These are phyloP conservation scores for Scenedesmus sp. DNA, from an alignment of 163 green algal species.

Conservation along the genomic window DNA sequence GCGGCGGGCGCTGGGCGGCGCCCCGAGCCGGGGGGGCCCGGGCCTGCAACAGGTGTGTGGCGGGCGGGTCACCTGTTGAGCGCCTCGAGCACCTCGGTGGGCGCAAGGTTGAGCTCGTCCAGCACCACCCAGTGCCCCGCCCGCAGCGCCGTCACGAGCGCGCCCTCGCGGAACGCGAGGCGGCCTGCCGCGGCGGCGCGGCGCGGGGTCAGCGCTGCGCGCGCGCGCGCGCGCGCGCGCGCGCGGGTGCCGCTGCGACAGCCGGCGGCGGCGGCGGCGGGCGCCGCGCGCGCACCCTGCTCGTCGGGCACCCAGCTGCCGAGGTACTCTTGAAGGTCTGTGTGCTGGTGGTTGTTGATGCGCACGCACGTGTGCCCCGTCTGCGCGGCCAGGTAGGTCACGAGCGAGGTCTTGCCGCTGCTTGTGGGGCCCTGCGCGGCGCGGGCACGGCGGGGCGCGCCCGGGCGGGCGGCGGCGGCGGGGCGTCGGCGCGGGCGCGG, in stretches of 20 bases:
- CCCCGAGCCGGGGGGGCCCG: too few relatives aligned
- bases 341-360: conserved; percentile 99
- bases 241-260: too few relatives aligned
- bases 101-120: conserved; percentile 99
- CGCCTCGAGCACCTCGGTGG: conserved; percentile 95
- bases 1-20: too few relatives aligned
- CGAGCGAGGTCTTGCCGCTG: conserved; percentile 96
- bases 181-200: conserved; percentile 62
- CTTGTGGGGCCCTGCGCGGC: conserved; percentile 93
- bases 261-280: too few relatives aligned
- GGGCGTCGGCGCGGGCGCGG: too few relatives aligned
- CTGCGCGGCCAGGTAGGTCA: conserved; percentile 89
- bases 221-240: too few relatives aligned
- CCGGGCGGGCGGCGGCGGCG: too few relatives aligned
- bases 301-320: conserved; percentile 86
- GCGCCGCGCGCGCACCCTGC: neutral
- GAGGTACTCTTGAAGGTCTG: conserved; percentile 97
- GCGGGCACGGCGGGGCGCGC: neutral
- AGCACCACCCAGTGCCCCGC: conserved; percentile 96
- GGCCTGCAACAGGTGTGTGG: too few relatives aligned
- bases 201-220: too few relatives aligned
- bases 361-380: conserved; percentile 95
- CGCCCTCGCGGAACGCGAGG: conserved; percentile 91
- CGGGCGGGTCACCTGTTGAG: conserved; percentile 96
- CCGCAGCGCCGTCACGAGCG: conserved; percentile 89